A percentile compares a stretch with the other conserved stretches of the same genome.
Conservation (phyloP, 345 rosid genomes). For the Acer saccharum region DNA sequence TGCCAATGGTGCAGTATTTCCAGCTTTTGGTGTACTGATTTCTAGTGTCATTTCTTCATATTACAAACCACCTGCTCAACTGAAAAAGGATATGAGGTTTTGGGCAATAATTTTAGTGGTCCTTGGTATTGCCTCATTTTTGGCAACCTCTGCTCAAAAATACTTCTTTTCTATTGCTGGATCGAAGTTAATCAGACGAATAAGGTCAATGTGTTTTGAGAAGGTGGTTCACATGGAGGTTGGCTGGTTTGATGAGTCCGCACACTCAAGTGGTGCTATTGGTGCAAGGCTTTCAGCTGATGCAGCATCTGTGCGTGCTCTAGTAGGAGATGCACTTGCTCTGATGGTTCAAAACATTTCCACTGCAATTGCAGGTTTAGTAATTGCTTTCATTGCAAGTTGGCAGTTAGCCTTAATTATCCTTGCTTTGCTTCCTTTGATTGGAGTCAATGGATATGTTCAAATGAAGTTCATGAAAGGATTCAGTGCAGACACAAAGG, state of each 20-base stretch:
- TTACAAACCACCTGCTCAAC: constrained; percentile 57
- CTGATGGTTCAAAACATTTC: constrained; percentile 56
- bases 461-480: constrained; percentile 76
- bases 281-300: constrained; percentile 87
- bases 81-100: constrained; percentile 61
- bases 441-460: constrained; percentile 53
- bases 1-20: constrained; percentile 58
- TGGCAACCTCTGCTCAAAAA: constrained; percentile 46
- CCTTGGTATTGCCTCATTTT: constrained; percentile 60
- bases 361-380: constrained; percentile 57
- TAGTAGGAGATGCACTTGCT: constrained; percentile 79
- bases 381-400: constrained; percentile 69
- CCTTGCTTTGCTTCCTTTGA: constrained; percentile 62
- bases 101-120: constrained; percentile 64
- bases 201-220: constrained; percentile 74
- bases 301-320: constrained; percentile 64
- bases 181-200: constrained; percentile 57
- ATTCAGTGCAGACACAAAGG: constrained; percentile 82
- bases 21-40: constrained; percentile 55
- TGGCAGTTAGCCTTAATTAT: constrained; percentile 71
- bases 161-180: constrained; percentile 75
- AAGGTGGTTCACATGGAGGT: constrained; percentile 85
- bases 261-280: constrained; percentile 77
- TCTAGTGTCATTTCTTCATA: constrained; percentile 55
- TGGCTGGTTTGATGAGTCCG: constrained; percentile 78